Conservation (phyloP, 2,329 filamentous ascomycete genomes). For the Cercospora nicotianae region DNA sequence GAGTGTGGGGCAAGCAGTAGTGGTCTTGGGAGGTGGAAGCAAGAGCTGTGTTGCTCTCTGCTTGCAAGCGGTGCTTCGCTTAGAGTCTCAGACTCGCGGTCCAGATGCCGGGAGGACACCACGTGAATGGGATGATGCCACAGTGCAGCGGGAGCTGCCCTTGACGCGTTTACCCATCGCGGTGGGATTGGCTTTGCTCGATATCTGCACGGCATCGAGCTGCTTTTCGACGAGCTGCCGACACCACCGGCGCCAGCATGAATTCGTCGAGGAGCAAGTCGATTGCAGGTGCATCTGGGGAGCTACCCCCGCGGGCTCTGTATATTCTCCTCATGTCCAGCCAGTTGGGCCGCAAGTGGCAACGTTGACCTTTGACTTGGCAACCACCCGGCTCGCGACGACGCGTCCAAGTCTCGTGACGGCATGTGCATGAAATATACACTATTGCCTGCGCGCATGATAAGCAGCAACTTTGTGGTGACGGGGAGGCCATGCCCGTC, state of each 20-base stretch:
- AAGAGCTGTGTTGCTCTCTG: not conserved
- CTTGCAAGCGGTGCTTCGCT: not conserved
- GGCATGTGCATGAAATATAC: not conserved
- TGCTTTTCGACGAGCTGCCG: not conserved
- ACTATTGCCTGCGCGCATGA: not conserved
- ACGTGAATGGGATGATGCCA: conserved; percentile 2
- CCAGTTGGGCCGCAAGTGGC: not conserved
- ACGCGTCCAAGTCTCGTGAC: not conserved
- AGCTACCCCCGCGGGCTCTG: not conserved
- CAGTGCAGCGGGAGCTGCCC: not conserved
- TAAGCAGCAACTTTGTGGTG: not conserved
- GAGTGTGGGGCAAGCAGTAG: not conserved
- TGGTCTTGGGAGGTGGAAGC: not conserved
- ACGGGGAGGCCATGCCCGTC: not conserved
- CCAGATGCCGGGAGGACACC: not conserved
- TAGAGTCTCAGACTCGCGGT: not conserved
- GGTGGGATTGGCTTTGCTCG: not conserved
- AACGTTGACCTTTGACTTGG: not conserved
- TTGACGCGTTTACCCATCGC: not conserved
- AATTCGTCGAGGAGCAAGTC: not conserved
- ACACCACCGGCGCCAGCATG: not conserved
- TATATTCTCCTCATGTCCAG: not conserved
- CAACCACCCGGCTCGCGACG: not conserved
- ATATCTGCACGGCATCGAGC: not conserved
- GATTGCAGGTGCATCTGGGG: not conserved